phyloP scores from a whole-genome alignment of 2,329 filamentous ascomycete genomes.

The Diaporthe citrichinensis region DNA sequence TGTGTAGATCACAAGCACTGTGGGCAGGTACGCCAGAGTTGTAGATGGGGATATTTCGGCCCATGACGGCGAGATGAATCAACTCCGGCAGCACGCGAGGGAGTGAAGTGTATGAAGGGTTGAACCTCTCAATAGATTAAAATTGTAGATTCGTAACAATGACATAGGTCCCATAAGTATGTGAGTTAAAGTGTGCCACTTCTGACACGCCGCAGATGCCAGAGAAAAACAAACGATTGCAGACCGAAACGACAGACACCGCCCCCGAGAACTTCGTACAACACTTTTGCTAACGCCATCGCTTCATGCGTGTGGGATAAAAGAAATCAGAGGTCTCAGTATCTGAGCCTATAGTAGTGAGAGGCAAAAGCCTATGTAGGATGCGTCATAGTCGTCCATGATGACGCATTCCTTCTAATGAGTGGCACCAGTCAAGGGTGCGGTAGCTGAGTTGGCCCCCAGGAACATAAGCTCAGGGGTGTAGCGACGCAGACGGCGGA shows the following conservation, averaged over 20 bases:
- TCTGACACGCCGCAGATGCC: background rate
- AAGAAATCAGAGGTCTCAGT: conserved; percentile 6
- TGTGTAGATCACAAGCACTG: background rate
- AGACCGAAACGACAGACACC: conserved; percentile 18
- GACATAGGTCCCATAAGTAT: background rate
- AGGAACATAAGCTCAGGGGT: background rate
- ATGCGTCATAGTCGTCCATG: background rate
- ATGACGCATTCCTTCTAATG: background rate
- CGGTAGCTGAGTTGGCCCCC: background rate
- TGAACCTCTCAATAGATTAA: conserved; percentile 9
- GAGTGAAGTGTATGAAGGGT: background rate
- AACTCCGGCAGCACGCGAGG: too few species aligned
- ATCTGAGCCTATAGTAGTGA: background rate
- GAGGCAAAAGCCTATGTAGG: background rate
- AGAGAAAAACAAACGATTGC: background rate
- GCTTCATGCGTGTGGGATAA: conserved; percentile 1
- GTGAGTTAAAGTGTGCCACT: background rate
- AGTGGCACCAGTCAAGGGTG: background rate
- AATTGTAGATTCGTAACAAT: background rate
- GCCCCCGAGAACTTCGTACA: background rate
- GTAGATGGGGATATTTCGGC: background rate
- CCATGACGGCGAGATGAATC: background rate
- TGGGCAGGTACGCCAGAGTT: background rate
- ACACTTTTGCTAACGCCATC: conserved; percentile 27
- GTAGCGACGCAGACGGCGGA: background rate